phyloP scores from a whole-genome alignment of 176 grass and related monocot species.

The Echinochloa phyllopogon region DNA sequence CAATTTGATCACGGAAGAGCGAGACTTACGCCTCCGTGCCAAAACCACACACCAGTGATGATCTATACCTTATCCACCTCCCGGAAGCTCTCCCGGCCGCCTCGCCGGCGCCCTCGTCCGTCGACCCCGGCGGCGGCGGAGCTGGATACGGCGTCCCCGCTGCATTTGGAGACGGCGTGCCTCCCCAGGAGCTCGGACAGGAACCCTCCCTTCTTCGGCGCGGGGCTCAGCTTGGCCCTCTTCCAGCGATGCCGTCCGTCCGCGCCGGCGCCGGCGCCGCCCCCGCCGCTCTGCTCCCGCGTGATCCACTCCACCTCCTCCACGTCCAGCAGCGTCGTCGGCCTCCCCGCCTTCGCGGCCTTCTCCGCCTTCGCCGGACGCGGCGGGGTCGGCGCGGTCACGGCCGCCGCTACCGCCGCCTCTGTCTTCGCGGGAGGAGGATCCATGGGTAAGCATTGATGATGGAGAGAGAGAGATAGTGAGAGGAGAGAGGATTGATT shows the following conservation, averaged over 20 bases:
- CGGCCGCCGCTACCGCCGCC: background rate
- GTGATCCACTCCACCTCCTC: slow-evolving; percentile 81
- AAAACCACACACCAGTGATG: background rate
- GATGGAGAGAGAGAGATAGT: background rate
- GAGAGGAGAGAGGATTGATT: background rate
- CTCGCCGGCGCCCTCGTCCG: background rate
- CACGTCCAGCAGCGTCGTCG: slow-evolving; percentile 64
- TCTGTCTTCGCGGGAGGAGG: background rate
- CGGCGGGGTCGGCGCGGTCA: background rate
- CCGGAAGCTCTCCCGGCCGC: slow-evolving; percentile 1
- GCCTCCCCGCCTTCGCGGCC: background rate
- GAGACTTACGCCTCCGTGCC: slow-evolving; percentile 23
- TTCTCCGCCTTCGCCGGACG: slow-evolving; percentile 1
- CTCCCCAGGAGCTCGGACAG: slow-evolving; percentile 41
- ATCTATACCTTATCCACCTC: slow-evolving; percentile 52
- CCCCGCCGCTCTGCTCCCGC: slow-evolving; percentile 33
- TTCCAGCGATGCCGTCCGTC: slow-evolving; percentile 16
- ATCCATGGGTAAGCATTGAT: slow-evolving; percentile 25
- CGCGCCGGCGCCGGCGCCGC: background rate
- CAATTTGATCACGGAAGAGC: background rate
- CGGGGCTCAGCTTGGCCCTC: slow-evolving; percentile 5
- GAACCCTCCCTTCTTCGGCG: slow-evolving; percentile 30
- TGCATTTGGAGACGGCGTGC: slow-evolving; percentile 54
- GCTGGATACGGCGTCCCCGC: background rate
- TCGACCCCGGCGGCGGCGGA: background rate